Evolutionary conservation across 2,329 filamentous ascomycete genomes (phyloP).

Genomic region (Microdochium nivale): DNA sequence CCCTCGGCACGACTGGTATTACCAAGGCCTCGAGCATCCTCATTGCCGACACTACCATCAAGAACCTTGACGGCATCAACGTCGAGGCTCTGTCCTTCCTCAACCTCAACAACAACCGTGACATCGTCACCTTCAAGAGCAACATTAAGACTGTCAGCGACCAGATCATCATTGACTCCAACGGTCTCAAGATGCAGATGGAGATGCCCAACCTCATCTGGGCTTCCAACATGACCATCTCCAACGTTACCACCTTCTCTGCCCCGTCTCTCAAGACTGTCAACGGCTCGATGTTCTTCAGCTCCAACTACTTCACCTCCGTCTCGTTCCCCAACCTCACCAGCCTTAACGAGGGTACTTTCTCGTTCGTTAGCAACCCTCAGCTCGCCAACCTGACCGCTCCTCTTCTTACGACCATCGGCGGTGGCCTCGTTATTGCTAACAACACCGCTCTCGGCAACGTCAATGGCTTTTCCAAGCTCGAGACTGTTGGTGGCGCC

Average conservation of each 20-base stretch:
- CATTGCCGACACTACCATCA: slow-evolving; percentile 82
- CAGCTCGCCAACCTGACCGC: slow-evolving; percentile 67
- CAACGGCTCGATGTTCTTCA: slow-evolving; percentile 75
- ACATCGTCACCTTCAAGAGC: slow-evolving; percentile 67
- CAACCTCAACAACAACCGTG: slow-evolving; percentile 84
- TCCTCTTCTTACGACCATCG: slow-evolving; percentile 57
- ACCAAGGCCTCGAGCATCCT: slow-evolving; percentile 57
- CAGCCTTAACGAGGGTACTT: slow-evolving; percentile 44
- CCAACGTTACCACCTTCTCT: slow-evolving; percentile 66
- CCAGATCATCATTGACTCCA: slow-evolving; percentile 67
- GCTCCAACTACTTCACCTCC: slow-evolving; percentile 62
- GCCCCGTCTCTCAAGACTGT: slow-evolving; percentile 66
- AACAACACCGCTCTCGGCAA: slow-evolving; percentile 73
- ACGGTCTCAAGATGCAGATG: slow-evolving; percentile 63
- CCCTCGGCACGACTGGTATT: slow-evolving; percentile 47
- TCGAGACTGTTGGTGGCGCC: slow-evolving; percentile 67
- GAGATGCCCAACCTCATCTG: slow-evolving; percentile 70
- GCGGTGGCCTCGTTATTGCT: slow-evolving; percentile 71
- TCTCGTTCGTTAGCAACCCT: slow-evolving; percentile 57
- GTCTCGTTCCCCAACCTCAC: slow-evolving; percentile 66
- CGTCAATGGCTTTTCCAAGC: slow-evolving; percentile 58
- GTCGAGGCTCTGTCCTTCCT: slow-evolving; percentile 64
- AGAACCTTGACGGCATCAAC: slow-evolving; percentile 71
- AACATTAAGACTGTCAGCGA: slow-evolving; percentile 68
- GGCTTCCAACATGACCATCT: slow-evolving; percentile 74